Base-by-base conservation (phyloP, 148 eudicot species). In the Amaranthus palmeri region DNA sequence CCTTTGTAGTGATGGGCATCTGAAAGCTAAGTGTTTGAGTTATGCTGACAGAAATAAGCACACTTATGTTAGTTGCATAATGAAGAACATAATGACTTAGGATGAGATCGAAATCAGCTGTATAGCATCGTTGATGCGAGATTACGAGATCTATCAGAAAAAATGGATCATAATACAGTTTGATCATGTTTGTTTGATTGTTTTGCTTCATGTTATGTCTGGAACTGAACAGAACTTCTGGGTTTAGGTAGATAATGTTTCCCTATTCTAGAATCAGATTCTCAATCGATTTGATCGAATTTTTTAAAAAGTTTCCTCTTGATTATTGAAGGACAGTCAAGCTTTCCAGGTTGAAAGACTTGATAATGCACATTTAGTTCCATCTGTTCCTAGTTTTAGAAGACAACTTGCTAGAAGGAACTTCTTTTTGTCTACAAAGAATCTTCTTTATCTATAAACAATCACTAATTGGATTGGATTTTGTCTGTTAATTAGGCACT, bases 241-340 rank as follows among this genome's bases (percentile, higher is more conserved):
- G 36, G 36, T 25, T 25, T 25, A 0, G 36, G 36, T 25, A 25
- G 36, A 25, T 25, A 25, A 25, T 25, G 36, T 25, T 25, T 25
- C 36, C 36, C 70, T 50, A 50, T 65, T 71, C 14, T 79, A 36
- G 82, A 70, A 79, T 79, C 74, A 41, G 75, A 75, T 79, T 79
- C 78, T 65, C 15, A 14, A 48, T 52, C 56, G 43, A 71, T 51
- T 70, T 59, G 78, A 61, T 57, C 55, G 10, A 71, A 65, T 48
- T 62, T 74, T 9, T 58, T 10, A 14, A 65, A 17, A 49, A 70
- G 77, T 56, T 69, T 79, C 68, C 69, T 17, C 14, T 71, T 70
- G 42, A 62, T 66, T 61, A 41, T 55, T 73, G 61, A 43, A 61
- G 69, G 60, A 62, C 68, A 78, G 67, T 78, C 66, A 54, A 52